These are phyloP conservation scores for Candida palmyrensis DNA, from an alignment of 805 yeast species.

Conservation along the genomic window DNA sequence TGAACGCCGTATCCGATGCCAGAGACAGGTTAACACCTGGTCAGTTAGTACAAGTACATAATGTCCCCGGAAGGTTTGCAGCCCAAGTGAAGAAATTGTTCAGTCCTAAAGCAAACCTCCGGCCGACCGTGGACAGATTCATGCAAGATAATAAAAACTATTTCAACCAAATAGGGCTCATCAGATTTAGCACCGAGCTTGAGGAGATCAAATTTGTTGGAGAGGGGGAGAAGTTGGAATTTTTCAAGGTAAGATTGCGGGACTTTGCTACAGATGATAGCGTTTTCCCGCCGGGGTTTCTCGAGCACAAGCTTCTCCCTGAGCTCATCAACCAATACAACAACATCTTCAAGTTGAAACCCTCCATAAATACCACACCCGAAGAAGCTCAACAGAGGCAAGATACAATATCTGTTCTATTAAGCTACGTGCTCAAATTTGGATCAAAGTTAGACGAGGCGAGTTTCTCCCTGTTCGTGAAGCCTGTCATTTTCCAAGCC, in stretches of 20 bases:
- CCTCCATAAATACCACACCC: slow-evolving; percentile 20
- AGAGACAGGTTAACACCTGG: slow-evolving; percentile 3
- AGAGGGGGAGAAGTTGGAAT: slow-evolving; percentile 48
- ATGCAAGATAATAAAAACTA: slow-evolving; percentile 16
- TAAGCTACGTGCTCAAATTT: slow-evolving; percentile 37
- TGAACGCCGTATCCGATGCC: slow-evolving; percentile 6
- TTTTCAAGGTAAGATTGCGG: slow-evolving; percentile 28
- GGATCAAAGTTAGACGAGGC: slow-evolving; percentile 22
- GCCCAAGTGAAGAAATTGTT: slow-evolving; percentile 36
- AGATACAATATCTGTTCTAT: slow-evolving; percentile 31
- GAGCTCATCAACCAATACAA: slow-evolving; percentile 50
- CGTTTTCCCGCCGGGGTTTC: slow-evolving; percentile 45
- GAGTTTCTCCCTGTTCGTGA: slow-evolving; percentile 39
- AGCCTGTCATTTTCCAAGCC: slow-evolving; percentile 60
- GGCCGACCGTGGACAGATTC: slow-evolving; percentile 26
- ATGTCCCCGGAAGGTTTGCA: slow-evolving; percentile 34
- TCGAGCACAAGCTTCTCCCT: slow-evolving; percentile 65
- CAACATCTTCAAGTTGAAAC: slow-evolving; percentile 20
- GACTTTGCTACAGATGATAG: slow-evolving; percentile 11
- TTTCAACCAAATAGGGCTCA: slow-evolving; percentile 40
- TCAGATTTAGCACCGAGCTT: slow-evolving; percentile 48
- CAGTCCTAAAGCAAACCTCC: slow-evolving; percentile 28
- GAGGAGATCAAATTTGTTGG: slow-evolving; percentile 51
- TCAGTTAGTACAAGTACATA: slow-evolving; percentile 7
- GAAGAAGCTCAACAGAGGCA: slow-evolving; percentile 28